Evolutionary conservation across 1,284 basidiomycete genomes (phyloP).

Genomic region (Naganishia sp.): DNA sequence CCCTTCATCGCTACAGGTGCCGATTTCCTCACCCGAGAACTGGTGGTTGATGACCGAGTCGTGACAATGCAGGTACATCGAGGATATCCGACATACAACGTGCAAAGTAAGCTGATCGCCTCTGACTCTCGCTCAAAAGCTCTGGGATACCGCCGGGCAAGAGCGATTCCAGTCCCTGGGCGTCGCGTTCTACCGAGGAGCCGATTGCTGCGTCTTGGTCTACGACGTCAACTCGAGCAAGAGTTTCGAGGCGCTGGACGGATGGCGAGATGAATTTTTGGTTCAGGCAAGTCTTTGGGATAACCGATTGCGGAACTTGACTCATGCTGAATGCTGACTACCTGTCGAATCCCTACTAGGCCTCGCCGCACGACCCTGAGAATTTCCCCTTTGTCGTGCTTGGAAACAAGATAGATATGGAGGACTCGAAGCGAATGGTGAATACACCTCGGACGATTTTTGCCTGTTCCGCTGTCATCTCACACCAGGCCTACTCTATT

Average conservation of each 20-base stretch:
- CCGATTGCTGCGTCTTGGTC: slow-evolving; percentile 98
- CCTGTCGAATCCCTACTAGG: slow-evolving; percentile 56
- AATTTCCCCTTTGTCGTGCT: slow-evolving; percentile 99
- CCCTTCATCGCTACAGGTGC: slow-evolving; percentile 40
- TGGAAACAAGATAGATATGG: slow-evolving; percentile 99
- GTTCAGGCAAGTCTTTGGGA: slow-evolving; percentile 62
- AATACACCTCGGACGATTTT: slow-evolving; percentile 38
- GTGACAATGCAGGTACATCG: slow-evolving; percentile 91
- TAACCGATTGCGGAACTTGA: not conserved
- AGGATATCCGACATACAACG: not conserved
- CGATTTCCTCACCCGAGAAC: slow-evolving; percentile 90
- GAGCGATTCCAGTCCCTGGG: slow-evolving; percentile 99
- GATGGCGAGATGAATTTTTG: slow-evolving; percentile 96
- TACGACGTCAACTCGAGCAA: slow-evolving; percentile 99
- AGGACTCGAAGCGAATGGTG: slow-evolving; percentile 97
- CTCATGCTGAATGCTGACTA: not conserved
- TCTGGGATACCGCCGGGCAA: slow-evolving; percentile 99
- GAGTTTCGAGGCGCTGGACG: slow-evolving; percentile 93
- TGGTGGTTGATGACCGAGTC: slow-evolving; percentile 95
- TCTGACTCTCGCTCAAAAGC: slow-evolving; percentile 55
- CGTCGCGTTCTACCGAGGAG: slow-evolving; percentile 98
- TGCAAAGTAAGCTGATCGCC: slow-evolving; percentile 1
- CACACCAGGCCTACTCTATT: not conserved
- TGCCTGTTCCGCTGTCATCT: not conserved
- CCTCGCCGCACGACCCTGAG: slow-evolving; percentile 96